A percentile compares a stretch with the other conserved stretches of the same genome.
These are phyloP conservation scores for Aspergillus wentii DNA, from an alignment of 495 filamentous ascomycete species.

Conservation along the genomic window DNA sequence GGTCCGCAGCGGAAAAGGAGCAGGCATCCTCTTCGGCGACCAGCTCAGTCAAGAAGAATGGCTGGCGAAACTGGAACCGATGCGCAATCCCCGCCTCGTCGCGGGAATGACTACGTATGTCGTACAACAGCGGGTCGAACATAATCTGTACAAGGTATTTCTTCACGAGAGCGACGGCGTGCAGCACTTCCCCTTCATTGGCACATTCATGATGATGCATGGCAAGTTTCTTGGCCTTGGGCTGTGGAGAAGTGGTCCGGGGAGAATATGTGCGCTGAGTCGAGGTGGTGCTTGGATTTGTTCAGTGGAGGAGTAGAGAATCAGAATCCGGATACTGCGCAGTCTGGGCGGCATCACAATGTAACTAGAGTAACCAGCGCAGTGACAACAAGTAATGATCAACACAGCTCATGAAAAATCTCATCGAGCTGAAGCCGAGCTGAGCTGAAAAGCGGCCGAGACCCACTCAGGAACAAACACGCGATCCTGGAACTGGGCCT, in stretches of 20 bases:
- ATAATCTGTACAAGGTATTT: conserved; percentile 17
- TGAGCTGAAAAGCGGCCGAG: too few relatives aligned
- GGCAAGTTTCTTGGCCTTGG: conserved; percentile 20
- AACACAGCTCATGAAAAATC: too few relatives aligned
- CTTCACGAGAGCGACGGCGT: conserved; percentile 1
- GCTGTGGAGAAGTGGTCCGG: conserved; percentile 20
- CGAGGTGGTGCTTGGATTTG: conserved; percentile 14
- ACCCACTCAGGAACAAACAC: too few relatives aligned
- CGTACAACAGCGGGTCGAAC: conserved; percentile 24
- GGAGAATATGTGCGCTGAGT: conserved; percentile 14
- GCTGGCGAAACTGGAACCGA: conserved; percentile 13
- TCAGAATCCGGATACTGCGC: too few relatives aligned
- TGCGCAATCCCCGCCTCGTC: conserved; percentile 2
- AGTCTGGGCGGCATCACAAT: too few relatives aligned
- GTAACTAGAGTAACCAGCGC: too few relatives aligned
- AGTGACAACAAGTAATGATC: too few relatives aligned
- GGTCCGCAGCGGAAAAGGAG: conserved; percentile 30
- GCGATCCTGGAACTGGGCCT: too few relatives aligned
- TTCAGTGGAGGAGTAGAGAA: conserved; percentile 8
- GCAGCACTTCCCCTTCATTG: conserved; percentile 16
- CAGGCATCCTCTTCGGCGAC: conserved; percentile 39
- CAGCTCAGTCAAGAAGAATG: conserved; percentile 22
- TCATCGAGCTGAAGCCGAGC: too few relatives aligned
- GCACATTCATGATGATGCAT: conserved; percentile 20
- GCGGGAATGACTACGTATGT: conserved; percentile 13